Base-by-base conservation (phyloP, 371 early-diverging fungal genomes). In the Mucor ambiguus region DNA sequence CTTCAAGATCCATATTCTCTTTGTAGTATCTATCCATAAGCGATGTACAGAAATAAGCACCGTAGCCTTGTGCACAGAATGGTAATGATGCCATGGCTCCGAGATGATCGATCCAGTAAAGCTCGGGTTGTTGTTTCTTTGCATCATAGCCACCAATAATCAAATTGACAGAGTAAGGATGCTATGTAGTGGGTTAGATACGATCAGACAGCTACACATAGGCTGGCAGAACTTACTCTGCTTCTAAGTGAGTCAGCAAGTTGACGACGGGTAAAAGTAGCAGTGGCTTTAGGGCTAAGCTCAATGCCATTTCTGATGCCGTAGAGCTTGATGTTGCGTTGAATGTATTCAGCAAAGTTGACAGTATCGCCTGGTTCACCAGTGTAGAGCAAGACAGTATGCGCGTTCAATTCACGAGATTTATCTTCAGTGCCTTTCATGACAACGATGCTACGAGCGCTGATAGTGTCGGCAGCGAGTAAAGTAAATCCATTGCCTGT, bases 311-410 rank as follows among this genome's bases (percentile, higher is more conserved):
- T 90, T 59, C 89, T 84, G 69, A 97, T 94, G 44, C 90, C 89
- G 76, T 96, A 95, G n/a, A 97, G 88, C 76, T 91, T 87, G 65
- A 93, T 84, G 77, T 97, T 98, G 70, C 92, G 87, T 76, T 96
- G 95, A 67, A 98, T 92, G 78, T 93, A 98, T 83, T 98, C 98
- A 54, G 95, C 90, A 85, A 97, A 98, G 73, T 94, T 91, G 52
- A 92, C 91, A 5, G 95, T 91, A 73, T 98, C 98, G 58, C 98
- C 98, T n/a, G 95, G 85, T 77, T 95, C 97, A 65, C 98, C 98
- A 38, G 90, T 80, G 68, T 89, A 96, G 41, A 93, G 76, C 89
- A 98, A 83, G 16, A 94, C 70, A 16, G 92, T 90, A 73, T 95
- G 89, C 61, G 89, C 74, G 81, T 90, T 93, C 62, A 98, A 86